Evolutionary conservation across 129 eudicot species (phyloP), one percentile per base, ranked within the genome.

Genomic region (Chrysanthemum makinoi): DNA sequence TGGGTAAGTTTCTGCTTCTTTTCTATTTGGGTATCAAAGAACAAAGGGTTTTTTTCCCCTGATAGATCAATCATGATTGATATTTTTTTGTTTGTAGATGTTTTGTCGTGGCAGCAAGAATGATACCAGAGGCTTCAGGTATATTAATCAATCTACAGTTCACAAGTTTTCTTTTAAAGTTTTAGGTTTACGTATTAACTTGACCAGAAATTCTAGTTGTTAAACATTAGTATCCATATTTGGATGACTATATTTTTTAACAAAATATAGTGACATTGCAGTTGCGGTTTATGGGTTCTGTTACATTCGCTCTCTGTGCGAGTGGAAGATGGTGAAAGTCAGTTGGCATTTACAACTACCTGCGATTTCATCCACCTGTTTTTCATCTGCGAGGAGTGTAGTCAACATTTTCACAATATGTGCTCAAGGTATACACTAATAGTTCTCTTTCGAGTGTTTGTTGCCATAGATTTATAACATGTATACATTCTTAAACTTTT

Each of bases 41-140:
- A 56, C 19, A 26, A 13, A 62, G n/a, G 30, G 16, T 33, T 72
- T 18, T 2, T n/a, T 30, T 18, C 6, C n/a, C n/a, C 46, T 39
- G 10, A 39, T 39, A 39, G 46, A 39, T 39, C 46, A 39, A 39
- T 72, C 17, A 39, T 72, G 44, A 57, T 58, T 43, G 14, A 33
- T 10, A 35, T 7, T 77, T 15, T 56, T 51, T 49, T 56, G 28
- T 12, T 49, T 88, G 87, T 76, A 94, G 98, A 87, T 82, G 82
- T 90, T 89, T 79, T 94, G 98, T 81, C 97, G 91, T 22, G 98
- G 98, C 48, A 89, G 97, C 89, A 90, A 63, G 85, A 94, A 85
- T 61, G 98, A 87, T 60, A 94, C 97, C 16, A 84, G 98, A 66
- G 98, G 97, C 55, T 87, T 89, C 77, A 94, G 98, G 98, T 94